Conservation (phyloP, 2,329 filamentous ascomycete genomes). For the Diaporthe citrichinensis region DNA sequence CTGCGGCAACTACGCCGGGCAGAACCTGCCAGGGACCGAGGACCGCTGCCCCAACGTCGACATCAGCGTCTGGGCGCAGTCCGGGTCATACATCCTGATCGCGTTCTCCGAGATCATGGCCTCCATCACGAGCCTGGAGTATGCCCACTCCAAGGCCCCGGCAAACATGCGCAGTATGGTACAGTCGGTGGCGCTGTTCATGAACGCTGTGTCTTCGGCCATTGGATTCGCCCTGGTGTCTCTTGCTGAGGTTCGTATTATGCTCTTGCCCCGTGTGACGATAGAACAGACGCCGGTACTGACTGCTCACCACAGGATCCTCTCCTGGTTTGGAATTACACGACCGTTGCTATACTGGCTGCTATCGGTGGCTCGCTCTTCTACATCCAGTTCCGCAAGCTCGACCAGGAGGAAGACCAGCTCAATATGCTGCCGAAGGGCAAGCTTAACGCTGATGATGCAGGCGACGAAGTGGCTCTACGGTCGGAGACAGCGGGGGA, state of each 20-base stretch:
- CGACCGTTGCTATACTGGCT: constrained; percentile 74
- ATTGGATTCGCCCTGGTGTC: constrained; percentile 70
- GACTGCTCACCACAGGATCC: constrained; percentile 63
- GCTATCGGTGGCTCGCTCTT: constrained; percentile 75
- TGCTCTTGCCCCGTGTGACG: background rate
- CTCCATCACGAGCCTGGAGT: constrained; percentile 74
- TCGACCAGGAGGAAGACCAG: constrained; percentile 74
- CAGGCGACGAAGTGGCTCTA: background rate
- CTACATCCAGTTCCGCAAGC: constrained; percentile 73
- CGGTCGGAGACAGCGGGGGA: background rate
- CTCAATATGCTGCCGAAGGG: constrained; percentile 66
- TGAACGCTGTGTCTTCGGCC: constrained; percentile 76
- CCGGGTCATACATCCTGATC: constrained; percentile 63
- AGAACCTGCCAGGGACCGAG: constrained; percentile 50
- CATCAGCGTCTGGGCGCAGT: constrained; percentile 74
- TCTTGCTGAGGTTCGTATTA: constrained; percentile 18
- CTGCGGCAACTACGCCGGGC: constrained; percentile 62
- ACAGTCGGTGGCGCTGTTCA: constrained; percentile 77
- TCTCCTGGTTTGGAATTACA: constrained; percentile 82
- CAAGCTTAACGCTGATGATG: constrained; percentile 2
- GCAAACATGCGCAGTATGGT: constrained; percentile 83
- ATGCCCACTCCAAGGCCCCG: constrained; percentile 82
- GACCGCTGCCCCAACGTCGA: constrained; percentile 61
- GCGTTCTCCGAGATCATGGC: constrained; percentile 65
- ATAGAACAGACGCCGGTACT: background rate